phyloP scores from a whole-genome alignment of 495 filamentous ascomycete genomes.

The Aspergillus steynii region DNA sequence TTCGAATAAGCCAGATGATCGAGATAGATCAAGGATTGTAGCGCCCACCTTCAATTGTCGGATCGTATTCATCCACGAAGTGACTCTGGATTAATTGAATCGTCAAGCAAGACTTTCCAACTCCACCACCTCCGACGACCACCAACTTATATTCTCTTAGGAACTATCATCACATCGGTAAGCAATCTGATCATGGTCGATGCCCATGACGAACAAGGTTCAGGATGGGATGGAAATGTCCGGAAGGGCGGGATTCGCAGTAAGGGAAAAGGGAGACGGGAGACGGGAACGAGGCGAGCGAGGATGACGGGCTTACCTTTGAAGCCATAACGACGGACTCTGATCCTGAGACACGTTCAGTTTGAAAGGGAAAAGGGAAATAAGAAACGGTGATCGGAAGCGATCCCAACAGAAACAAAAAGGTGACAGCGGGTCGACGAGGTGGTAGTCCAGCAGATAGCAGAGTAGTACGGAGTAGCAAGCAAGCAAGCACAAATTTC shows the following conservation, averaged over 20 bases:
- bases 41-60: constrained; percentile 91
- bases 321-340: constrained; percentile 30
- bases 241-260: constrained; percentile 11
- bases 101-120: constrained; percentile 98
- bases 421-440: constrained; percentile 27
- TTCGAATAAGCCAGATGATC: constrained; percentile 22
- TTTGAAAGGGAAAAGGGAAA: constrained; percentile 12
- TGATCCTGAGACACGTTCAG: constrained; percentile 13
- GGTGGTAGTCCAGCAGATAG: constrained; percentile 7
- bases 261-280: constrained; percentile 1
- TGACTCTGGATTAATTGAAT: constrained; percentile 99
- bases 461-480: not conserved
- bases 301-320: constrained; percentile 25
- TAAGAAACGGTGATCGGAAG: constrained; percentile 23
- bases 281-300: constrained; percentile 9
- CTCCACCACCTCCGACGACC: constrained; percentile 95
- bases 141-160: constrained; percentile 98
- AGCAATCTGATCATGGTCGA: constrained; percentile 9
- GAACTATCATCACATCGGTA: constrained; percentile 58
- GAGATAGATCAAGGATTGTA: constrained; percentile 4
- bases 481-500: constrained; percentile 26
- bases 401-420: constrained; percentile 23
- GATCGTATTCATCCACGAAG: constrained; percentile 99
- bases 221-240: constrained; percentile 2
- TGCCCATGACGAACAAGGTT: not conserved